Evolutionary conservation across 1,284 basidiomycete species (phyloP).

Genomic region (Tilletia walkeri): DNA sequence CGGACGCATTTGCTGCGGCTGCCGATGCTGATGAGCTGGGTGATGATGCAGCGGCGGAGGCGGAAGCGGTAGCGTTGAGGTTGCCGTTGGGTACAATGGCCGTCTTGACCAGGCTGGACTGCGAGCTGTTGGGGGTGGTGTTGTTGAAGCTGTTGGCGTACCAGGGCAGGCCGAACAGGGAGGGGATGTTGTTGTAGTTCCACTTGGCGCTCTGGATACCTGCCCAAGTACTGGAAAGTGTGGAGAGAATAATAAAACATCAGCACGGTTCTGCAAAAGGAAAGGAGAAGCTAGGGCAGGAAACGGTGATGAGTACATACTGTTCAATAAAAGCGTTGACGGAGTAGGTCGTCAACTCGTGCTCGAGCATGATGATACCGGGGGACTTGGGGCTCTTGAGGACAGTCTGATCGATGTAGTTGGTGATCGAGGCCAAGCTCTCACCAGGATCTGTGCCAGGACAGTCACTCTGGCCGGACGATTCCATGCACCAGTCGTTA

Average conservation of each 20-base stretch:
- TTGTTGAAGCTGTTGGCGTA: slow-evolving; percentile 5
- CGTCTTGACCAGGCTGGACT: slow-evolving; percentile 3
- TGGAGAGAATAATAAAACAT: too few species aligned
- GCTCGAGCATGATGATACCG: slow-evolving; percentile 46
- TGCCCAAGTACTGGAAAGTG: too few species aligned
- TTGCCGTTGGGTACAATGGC: slow-evolving; percentile 4
- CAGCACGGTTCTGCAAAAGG: too few species aligned
- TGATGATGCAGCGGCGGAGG: not conserved
- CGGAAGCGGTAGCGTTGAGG: not conserved
- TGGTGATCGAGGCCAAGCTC: slow-evolving; percentile 27
- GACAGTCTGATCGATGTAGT: slow-evolving; percentile 30
- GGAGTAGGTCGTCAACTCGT: slow-evolving; percentile 40
- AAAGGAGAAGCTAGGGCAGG: too few species aligned
- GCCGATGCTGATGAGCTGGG: too few species aligned
- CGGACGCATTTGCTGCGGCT: not conserved
- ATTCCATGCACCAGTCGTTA: slow-evolving; percentile 50
- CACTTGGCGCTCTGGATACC: too few species aligned
- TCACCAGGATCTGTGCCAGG: slow-evolving; percentile 36
- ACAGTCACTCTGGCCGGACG: slow-evolving; percentile 29
- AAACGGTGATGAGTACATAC: too few species aligned
- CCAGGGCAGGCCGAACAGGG: too few species aligned
- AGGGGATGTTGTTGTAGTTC: too few species aligned
- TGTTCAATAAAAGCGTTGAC: not conserved
- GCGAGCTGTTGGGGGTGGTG: slow-evolving; percentile 11
- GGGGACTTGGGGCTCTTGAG: slow-evolving; percentile 30